Evolutionary conservation across 2,329 filamentous ascomycete genomes (phyloP).

Genomic region (Alternaria ethzedia): DNA sequence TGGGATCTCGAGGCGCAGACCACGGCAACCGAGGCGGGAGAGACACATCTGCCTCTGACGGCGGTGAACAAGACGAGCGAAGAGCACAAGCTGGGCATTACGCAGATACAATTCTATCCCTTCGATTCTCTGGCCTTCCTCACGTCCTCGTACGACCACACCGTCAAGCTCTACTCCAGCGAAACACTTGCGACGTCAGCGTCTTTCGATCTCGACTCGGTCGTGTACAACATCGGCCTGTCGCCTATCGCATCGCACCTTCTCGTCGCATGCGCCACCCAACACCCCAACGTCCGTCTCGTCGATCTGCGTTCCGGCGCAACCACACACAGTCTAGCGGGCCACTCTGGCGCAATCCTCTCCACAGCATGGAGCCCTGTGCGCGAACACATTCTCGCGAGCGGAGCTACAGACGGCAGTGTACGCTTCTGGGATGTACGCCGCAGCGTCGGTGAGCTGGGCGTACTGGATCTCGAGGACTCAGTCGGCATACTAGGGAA

Average conservation of each 20-base stretch:
- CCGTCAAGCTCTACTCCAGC: constrained; percentile 76
- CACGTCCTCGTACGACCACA: constrained; percentile 78
- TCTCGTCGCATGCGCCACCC: constrained; percentile 86
- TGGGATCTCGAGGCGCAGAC: constrained; percentile 76
- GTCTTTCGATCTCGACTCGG: constrained; percentile 71
- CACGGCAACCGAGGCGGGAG: constrained; percentile 18
- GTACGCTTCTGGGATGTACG: constrained; percentile 88
- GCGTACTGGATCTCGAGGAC: constrained; percentile 83
- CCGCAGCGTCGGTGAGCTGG: constrained; percentile 76
- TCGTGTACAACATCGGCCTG: constrained; percentile 77
- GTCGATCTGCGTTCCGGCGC: constrained; percentile 86
- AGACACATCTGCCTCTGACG: constrained; percentile 35
- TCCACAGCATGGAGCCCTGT: constrained; percentile 81
- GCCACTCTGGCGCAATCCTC: constrained; percentile 61
- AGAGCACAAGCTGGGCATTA: constrained; percentile 73
- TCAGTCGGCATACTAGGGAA: constrained; percentile 68
- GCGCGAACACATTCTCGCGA: constrained; percentile 79
- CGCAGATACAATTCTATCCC: constrained; percentile 77
- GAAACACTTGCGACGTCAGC: constrained; percentile 66
- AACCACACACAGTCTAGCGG: constrained; percentile 60
- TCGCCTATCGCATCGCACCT: constrained; percentile 76
- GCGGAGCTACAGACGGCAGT: constrained; percentile 82
- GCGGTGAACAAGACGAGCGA: constrained; percentile 37
- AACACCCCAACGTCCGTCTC: constrained; percentile 81
- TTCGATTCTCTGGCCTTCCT: constrained; percentile 79